Conservation (phyloP, 1,284 basidiomycete species). For the Moniliophthora roreri region DNA sequence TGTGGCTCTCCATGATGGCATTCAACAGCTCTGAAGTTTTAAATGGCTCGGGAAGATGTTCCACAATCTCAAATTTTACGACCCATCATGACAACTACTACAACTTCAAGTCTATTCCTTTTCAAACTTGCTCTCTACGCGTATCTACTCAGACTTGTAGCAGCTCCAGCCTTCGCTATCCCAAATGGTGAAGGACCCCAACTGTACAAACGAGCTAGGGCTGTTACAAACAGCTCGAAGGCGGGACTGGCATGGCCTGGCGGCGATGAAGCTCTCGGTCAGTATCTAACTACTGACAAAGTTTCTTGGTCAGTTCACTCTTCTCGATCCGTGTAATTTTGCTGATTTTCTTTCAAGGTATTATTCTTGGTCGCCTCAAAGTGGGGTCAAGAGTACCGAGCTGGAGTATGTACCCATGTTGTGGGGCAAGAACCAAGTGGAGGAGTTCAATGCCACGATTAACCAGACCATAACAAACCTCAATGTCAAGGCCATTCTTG, state of each 20-base stretch:
- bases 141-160: slow-evolving; percentile 1
- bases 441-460: slow-evolving; percentile 36
- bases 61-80: background rate
- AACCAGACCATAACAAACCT: slow-evolving; percentile 38
- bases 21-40: background rate
- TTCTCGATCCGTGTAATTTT: background rate
- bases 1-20: slow-evolving; percentile 7
- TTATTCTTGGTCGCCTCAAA: slow-evolving; percentile 50
- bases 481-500: slow-evolving; percentile 52
- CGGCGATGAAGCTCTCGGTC: slow-evolving; percentile 41
- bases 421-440: slow-evolving; percentile 50
- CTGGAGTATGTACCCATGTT: slow-evolving; percentile 57
- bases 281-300: slow-evolving; percentile 36
- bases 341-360: slow-evolving; percentile 29
- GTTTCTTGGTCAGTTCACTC: slow-evolving; percentile 43
- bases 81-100: slow-evolving; percentile 5
- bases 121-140: background rate
- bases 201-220: background rate
- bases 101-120: background rate
- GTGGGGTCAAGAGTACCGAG: slow-evolving; percentile 18
- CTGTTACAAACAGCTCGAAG: slow-evolving; percentile 35
- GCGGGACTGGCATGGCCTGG: slow-evolving; percentile 62
- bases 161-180: slow-evolving; percentile 5
- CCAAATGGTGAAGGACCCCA: background rate
- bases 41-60: background rate